Percentiles rank a stretch among this genome's conserved stretches.
These are phyloP conservation scores for Apodospora peruviana DNA, from an alignment of 495 filamentous ascomycete species.

Conservation along the genomic window DNA sequence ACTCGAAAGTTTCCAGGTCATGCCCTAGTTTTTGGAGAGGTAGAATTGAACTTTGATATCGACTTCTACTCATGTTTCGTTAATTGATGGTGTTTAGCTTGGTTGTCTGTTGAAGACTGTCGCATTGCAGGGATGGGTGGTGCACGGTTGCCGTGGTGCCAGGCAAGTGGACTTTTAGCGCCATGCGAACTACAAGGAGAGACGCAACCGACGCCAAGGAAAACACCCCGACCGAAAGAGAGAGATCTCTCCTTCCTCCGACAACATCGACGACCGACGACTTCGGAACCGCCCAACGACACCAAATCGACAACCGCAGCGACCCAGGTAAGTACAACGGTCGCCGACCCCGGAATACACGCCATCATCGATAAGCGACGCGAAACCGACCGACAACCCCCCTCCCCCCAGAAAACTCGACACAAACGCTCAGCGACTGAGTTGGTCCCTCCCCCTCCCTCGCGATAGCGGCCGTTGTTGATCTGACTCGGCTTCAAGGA, in stretches of 20 bases:
- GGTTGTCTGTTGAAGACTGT: no score
- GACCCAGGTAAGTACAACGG: slow-evolving; percentile 15
- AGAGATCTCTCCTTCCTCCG: slow-evolving; percentile 3
- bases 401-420: not conserved
- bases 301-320: slow-evolving; percentile 10
- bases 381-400: slow-evolving; percentile 1
- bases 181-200: slow-evolving; percentile 17
- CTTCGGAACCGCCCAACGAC: slow-evolving; percentile 2
- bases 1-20: not conserved
- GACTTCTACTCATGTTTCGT: not conserved
- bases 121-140: no score
- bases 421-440: not conserved
- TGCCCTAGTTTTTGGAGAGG: not conserved
- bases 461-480: slow-evolving; percentile 11
- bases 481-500: not conserved
- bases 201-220: slow-evolving; percentile 16
- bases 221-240: slow-evolving; percentile 12
- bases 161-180: slow-evolving; percentile 13
- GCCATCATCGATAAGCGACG: slow-evolving; percentile 9
- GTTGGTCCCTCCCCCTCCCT: slow-evolving; percentile 1
- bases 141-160: slow-evolving; percentile 20
- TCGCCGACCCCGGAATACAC: slow-evolving; percentile 5
- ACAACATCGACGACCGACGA: slow-evolving; percentile 16
- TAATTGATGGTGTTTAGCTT: no score
- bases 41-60: not conserved